Conservation (phyloP, 805 yeast species). For the Candida sonorensis region DNA sequence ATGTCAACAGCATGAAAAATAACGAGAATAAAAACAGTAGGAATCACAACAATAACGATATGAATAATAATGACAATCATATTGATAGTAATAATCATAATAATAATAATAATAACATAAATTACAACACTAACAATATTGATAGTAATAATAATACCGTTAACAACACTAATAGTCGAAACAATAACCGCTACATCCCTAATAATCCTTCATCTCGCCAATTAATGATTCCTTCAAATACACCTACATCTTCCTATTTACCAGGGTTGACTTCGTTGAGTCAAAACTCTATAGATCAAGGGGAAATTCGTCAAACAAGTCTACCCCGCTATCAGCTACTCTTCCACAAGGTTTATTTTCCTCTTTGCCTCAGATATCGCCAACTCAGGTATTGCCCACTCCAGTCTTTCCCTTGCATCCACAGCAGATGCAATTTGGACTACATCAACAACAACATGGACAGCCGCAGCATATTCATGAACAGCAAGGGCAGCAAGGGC, state of each 20-base stretch:
- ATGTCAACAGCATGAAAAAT: neutral
- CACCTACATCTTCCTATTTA: conserved; percentile 14
- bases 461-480: conserved; percentile 8
- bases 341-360: conserved; percentile 23
- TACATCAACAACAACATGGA: conserved; percentile 15
- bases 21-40: conserved; percentile 4
- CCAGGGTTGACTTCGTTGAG: conserved; percentile 15
- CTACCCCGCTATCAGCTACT: conserved; percentile 25
- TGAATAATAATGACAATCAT: neutral
- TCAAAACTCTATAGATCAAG: conserved; percentile 10
- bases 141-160: conserved; percentile 1
- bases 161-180: neutral
- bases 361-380: conserved; percentile 26
- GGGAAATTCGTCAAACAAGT: conserved; percentile 16
- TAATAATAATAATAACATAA: neutral
- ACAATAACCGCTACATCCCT: no score
- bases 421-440: conserved; percentile 19
- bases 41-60: neutral
- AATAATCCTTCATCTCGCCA: conserved; percentile 2
- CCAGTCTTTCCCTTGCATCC: conserved; percentile 19
- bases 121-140: neutral
- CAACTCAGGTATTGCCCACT: conserved; percentile 24
- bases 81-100: conserved; percentile 2
- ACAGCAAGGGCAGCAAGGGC: conserved; percentile 2
- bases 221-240: conserved; percentile 8